Percentiles rank a stretch among this genome's conserved stretches.
Evolutionary conservation across 192 early-diverging fungal species (phyloP).

Genomic region (Podila epicladia): DNA sequence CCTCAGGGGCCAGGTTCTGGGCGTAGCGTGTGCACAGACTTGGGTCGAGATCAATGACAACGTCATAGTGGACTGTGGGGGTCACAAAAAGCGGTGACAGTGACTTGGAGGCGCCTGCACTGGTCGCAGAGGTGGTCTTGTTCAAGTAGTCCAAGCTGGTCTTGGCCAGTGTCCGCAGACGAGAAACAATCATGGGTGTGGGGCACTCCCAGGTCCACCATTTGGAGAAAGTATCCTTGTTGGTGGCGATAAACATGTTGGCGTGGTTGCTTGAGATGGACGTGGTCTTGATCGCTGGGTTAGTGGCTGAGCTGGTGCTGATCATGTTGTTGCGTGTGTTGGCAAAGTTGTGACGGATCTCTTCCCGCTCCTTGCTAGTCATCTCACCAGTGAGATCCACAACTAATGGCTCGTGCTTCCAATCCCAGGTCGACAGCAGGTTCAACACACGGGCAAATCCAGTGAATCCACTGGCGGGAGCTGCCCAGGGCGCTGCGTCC

Average conservation of each 20-base stretch:
- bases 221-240: slow-evolving; percentile 64
- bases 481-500: slow-evolving; percentile 63
- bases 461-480: slow-evolving; percentile 70
- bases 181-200: slow-evolving; percentile 64
- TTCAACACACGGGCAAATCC: slow-evolving; percentile 84
- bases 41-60: slow-evolving; percentile 73
- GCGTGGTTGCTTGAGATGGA: slow-evolving; percentile 51
- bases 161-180: slow-evolving; percentile 72
- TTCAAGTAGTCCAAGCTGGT: slow-evolving; percentile 60
- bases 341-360: slow-evolving; percentile 66
- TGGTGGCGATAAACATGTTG: slow-evolving; percentile 74
- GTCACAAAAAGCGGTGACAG: slow-evolving; percentile 79
- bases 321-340: slow-evolving; percentile 54
- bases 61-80: slow-evolving; percentile 82
- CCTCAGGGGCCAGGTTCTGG: slow-evolving; percentile 67
- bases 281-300: slow-evolving; percentile 23
- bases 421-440: slow-evolving; percentile 79
- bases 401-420: slow-evolving; percentile 78
- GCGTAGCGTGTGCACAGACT: slow-evolving; percentile 68
- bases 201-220: slow-evolving; percentile 70
- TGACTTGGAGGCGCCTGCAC: slow-evolving; percentile 32
- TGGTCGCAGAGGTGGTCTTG: slow-evolving; percentile 22
- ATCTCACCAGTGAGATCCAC: slow-evolving; percentile 81
- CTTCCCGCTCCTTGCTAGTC: slow-evolving; percentile 55
- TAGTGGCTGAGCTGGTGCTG: slow-evolving; percentile 6